phyloP scores from a whole-genome alignment of 129 eudicot genomes.

The Gnaphalium uliginosum region DNA sequence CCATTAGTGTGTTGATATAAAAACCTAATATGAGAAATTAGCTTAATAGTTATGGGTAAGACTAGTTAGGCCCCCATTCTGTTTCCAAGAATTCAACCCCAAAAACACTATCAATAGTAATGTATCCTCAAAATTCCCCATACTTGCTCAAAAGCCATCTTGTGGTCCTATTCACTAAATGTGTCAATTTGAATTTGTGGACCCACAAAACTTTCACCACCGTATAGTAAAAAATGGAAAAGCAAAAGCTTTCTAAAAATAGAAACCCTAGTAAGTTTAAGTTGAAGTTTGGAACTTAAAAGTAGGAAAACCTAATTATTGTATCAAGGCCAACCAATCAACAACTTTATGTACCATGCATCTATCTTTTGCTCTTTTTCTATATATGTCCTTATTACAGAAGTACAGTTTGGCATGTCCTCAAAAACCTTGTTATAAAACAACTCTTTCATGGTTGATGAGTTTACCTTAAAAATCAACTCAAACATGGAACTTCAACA shows the following conservation, averaged over 20 bases:
- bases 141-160: constrained; percentile 44
- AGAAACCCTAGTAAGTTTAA: constrained; percentile 45
- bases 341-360: constrained; percentile 34
- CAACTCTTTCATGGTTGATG: constrained; percentile 28
- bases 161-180: constrained; percentile 57
- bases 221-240: constrained; percentile 30
- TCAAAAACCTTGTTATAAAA: constrained; percentile 20
- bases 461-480: constrained; percentile 15
- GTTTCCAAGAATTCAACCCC: constrained; percentile 35
- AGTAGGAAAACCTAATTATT: constrained; percentile 40
- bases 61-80: constrained; percentile 41
- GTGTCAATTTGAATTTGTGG: constrained; percentile 33
- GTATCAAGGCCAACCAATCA: constrained; percentile 39
- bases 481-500: constrained; percentile 42
- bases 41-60: constrained; percentile 39
- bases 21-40: constrained; percentile 23
- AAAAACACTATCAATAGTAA: constrained; percentile 31
- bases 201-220: constrained; percentile 38
- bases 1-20: constrained; percentile 26
- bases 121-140: constrained; percentile 46
- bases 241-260: constrained; percentile 32
- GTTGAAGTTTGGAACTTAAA: constrained; percentile 27
- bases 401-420: constrained; percentile 35
- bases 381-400: constrained; percentile 27
- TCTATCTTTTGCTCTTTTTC: constrained; percentile 28